Conservation (phyloP, 306 rosid genomes). For the Pachyrhizus erosus region DNA sequence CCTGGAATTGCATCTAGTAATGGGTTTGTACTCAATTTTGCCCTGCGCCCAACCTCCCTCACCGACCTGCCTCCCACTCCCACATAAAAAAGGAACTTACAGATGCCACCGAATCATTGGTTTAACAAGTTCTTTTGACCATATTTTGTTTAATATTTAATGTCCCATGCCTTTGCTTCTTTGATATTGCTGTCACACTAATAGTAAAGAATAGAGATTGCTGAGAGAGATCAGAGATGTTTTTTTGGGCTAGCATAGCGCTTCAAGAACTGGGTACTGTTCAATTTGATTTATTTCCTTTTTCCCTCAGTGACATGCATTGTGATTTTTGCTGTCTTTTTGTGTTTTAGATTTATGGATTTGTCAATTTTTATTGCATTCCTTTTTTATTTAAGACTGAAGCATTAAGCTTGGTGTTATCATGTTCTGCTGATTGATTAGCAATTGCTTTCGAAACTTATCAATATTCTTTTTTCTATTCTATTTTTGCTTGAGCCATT, state of each 20-base stretch:
- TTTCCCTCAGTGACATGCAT: not conserved
- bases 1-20: not conserved
- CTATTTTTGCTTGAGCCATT: not conserved
- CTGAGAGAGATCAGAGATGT: not conserved
- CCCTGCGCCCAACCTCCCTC: not conserved
- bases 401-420: slow-evolving; percentile 10
- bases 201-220: slow-evolving; percentile 3
- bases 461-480: not conserved
- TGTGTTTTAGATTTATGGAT: slow-evolving; percentile 23
- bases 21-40: not conserved
- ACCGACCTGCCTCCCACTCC: not conserved
- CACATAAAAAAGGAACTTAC: not conserved
- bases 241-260: not conserved
- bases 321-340: slow-evolving; percentile 20
- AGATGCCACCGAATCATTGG: not conserved
- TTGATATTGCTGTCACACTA: not conserved
- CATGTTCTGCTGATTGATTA: slow-evolving; percentile 28
- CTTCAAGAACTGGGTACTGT: slow-evolving; percentile 31
- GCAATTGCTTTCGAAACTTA: slow-evolving; percentile 15
- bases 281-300: slow-evolving; percentile 19
- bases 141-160: not conserved
- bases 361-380: slow-evolving; percentile 23
- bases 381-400: slow-evolving; percentile 28
- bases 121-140: not conserved
- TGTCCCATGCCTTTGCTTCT: slow-evolving; percentile 2